phyloP scores from a whole-genome alignment of 495 filamentous ascomycete species.

The Aspergillus cristatus region DNA sequence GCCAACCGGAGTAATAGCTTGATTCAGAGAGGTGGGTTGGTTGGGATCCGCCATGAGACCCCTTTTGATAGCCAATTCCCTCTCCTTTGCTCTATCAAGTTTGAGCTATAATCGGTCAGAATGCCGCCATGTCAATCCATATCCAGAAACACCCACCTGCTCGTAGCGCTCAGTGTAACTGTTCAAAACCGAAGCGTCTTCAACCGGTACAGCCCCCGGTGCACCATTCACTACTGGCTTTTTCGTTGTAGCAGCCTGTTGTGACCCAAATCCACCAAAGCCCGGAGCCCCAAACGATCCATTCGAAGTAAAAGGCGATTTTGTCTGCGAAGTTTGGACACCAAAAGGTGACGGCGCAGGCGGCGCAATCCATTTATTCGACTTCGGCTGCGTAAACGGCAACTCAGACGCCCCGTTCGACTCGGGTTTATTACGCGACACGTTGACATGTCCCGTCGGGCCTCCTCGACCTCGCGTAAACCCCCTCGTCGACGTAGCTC shows the following conservation, averaged over 20 bases:
- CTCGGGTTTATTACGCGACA: conserved; percentile 9
- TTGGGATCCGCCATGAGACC: conserved; percentile 85
- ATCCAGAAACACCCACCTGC: conserved; percentile 19
- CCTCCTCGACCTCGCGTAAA: conserved; percentile 9
- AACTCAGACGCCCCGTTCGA: conserved; percentile 5
- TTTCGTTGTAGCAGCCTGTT: conserved; percentile 1
- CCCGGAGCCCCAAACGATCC: conserved; percentile 6
- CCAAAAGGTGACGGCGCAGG: conserved; percentile 15
- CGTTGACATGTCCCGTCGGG: neutral
- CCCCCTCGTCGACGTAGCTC: conserved; percentile 12
- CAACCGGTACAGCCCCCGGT: conserved; percentile 10
- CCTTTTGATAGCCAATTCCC: conserved; percentile 58
- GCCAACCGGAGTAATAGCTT: conserved; percentile 81
- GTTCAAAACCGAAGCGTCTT: conserved; percentile 14
- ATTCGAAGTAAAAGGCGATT: conserved; percentile 12
- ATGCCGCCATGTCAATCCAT: conserved; percentile 4
- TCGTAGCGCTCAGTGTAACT: conserved; percentile 36
- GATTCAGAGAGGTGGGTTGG: conserved; percentile 64
- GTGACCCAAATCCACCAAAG: conserved; percentile 6
- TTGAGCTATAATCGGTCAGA: conserved; percentile 42
- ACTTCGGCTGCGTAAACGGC: conserved; percentile 24
- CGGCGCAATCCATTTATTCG: conserved; percentile 12
- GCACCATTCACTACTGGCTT: conserved; percentile 5
- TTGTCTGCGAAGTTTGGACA: conserved; percentile 6
- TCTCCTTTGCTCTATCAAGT: conserved; percentile 57